Percentiles rank a stretch among this genome's conserved stretches.
Evolutionary conservation across 1,284 basidiomycete genomes (phyloP).

Genomic region (Bondarzewia mesenterica): DNA sequence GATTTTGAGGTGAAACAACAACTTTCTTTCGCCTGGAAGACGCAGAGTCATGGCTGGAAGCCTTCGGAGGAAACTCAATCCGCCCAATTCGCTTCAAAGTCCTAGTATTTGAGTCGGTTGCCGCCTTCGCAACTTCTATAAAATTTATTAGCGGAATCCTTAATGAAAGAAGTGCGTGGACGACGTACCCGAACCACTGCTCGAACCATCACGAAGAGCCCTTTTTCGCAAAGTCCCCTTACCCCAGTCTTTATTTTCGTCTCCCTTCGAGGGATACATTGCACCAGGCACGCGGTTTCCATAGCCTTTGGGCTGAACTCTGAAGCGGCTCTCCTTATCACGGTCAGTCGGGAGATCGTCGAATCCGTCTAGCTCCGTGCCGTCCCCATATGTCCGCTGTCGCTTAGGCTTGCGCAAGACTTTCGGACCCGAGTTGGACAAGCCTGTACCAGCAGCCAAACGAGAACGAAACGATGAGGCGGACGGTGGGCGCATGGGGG

Average conservation of each 20-base stretch:
- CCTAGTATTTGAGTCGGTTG: slow-evolving; percentile 17
- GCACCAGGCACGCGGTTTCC: slow-evolving; percentile 54
- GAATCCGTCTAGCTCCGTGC: slow-evolving; percentile 86
- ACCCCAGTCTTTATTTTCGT: slow-evolving; percentile 21
- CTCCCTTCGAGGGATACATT: slow-evolving; percentile 30
- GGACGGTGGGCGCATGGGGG: slow-evolving; percentile 19
- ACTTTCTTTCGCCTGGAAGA: slow-evolving; percentile 47
- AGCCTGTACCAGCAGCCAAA: slow-evolving; percentile 22
- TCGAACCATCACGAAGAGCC: slow-evolving; percentile 22
- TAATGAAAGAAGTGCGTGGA: background rate
- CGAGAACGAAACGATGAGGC: slow-evolving; percentile 31
- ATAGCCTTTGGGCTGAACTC: slow-evolving; percentile 60
- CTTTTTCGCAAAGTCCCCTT: slow-evolving; percentile 53
- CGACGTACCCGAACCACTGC: slow-evolving; percentile 31
- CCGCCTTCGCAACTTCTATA: too few species aligned
- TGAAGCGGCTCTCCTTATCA: slow-evolving; percentile 68
- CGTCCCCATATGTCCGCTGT: slow-evolving; percentile 76
- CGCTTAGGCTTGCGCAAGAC: slow-evolving; percentile 70
- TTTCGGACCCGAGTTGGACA: slow-evolving; percentile 42
- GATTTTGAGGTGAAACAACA: slow-evolving; percentile 32
- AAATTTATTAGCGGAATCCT: slow-evolving; percentile 10
- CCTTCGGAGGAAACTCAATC: slow-evolving; percentile 24
- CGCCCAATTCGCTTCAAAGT: slow-evolving; percentile 34
- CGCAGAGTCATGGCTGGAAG: slow-evolving; percentile 20
- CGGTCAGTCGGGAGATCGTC: slow-evolving; percentile 86